Evolutionary conservation across 805 yeast species (phyloP).

Genomic region (Starmerella kuoi): DNA sequence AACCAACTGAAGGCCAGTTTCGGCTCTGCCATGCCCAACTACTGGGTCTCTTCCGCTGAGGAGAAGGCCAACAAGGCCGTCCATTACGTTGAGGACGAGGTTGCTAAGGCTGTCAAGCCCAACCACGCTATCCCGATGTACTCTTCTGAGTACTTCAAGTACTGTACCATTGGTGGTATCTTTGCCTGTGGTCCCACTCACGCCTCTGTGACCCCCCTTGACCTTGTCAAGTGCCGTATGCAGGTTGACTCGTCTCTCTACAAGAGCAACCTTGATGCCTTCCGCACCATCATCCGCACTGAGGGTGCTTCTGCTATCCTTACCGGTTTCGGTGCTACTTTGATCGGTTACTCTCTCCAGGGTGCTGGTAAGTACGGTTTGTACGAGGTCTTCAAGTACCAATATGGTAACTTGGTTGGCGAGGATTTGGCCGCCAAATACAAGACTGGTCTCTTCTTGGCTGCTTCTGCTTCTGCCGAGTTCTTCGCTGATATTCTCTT

Average conservation of each 20-base stretch:
- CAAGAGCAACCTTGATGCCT: constrained; percentile 69
- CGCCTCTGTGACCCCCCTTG: constrained; percentile 83
- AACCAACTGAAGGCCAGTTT: constrained; percentile 30
- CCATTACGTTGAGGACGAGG: constrained; percentile 28
- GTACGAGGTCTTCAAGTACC: constrained; percentile 80
- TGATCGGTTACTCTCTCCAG: constrained; percentile 84
- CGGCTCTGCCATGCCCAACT: constrained; percentile 27
- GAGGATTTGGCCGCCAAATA: constrained; percentile 46
- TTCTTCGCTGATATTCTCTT: constrained; percentile 78
- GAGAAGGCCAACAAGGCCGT: constrained; percentile 22
- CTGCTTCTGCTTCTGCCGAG: constrained; percentile 89
- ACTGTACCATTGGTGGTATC: constrained; percentile 69
- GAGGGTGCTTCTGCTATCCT: constrained; percentile 67
- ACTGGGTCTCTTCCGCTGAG: constrained; percentile 29
- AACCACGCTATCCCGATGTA: constrained; percentile 38
- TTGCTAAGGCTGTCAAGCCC: constrained; percentile 27
- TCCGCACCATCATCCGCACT: constrained; percentile 55
- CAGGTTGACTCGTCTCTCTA: constrained; percentile 72
- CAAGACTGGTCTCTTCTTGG: constrained; percentile 62
- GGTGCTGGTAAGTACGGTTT: constrained; percentile 97
- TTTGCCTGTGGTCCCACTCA: constrained; percentile 95
- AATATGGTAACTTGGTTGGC: constrained; percentile 58
- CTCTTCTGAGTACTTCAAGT: constrained; percentile 51
- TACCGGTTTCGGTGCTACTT: constrained; percentile 87
- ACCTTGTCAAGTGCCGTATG: constrained; percentile 82